Conservation (phyloP, 83 land plant genomes). For the Picea abies region DNA sequence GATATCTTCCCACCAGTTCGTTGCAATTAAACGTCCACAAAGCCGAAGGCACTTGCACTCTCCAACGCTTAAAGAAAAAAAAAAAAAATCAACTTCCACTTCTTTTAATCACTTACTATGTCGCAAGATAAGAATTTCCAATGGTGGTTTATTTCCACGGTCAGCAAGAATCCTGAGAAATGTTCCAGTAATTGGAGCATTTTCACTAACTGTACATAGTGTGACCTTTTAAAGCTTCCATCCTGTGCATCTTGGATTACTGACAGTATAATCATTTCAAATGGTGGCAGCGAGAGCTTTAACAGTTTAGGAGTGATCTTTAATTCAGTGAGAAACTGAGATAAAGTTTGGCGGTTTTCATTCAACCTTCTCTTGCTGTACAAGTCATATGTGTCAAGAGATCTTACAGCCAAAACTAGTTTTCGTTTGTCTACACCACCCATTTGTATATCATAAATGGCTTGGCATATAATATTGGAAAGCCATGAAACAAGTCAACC, state of each 20-base stretch:
- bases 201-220: too few relatives aligned
- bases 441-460: too few relatives aligned
- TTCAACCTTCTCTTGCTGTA: too few relatives aligned
- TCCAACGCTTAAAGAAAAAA: conserved; percentile 52
- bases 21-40: conserved; percentile 72
- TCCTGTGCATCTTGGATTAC: conserved; percentile 31
- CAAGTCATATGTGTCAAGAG: too few relatives aligned
- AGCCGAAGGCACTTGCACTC: conserved; percentile 63
- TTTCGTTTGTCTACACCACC: too few relatives aligned
- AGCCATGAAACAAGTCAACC: too few relatives aligned
- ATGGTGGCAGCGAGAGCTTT: conserved; percentile 37
- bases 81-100: conserved; percentile 20
- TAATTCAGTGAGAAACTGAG: too few relatives aligned
- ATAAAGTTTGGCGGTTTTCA: too few relatives aligned
- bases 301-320: conserved; percentile 35
- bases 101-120: conserved; percentile 81
- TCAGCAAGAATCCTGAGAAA: conserved; percentile 61
- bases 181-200: conserved; percentile 53
- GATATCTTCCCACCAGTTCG: conserved; percentile 63
- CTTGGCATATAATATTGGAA: too few relatives aligned
- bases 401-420: too few relatives aligned
- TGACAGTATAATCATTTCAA: conserved; percentile 55
- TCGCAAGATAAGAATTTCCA: conserved; percentile 60
- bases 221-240: too few relatives aligned
- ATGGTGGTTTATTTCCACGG: conserved; percentile 25